These are phyloP conservation scores for Beauveria sp. DNA, from an alignment of 2,329 filamentous ascomycete genomes.

Conservation along the genomic window DNA sequence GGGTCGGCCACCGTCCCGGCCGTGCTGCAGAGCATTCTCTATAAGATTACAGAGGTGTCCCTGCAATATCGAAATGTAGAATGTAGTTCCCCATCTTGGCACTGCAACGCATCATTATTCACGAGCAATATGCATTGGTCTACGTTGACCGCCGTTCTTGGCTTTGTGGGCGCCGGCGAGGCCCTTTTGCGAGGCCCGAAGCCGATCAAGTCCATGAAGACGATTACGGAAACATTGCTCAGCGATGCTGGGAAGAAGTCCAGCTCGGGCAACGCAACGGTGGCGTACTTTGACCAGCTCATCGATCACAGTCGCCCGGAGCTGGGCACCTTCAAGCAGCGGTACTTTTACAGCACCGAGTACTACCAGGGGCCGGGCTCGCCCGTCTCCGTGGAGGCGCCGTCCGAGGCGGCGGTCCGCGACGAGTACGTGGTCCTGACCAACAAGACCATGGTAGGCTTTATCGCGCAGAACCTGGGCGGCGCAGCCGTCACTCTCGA, in stretches of 20 bases:
- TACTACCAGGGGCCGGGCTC: constrained; percentile 69
- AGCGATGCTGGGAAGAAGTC: neutral
- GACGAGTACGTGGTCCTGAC: constrained; percentile 57
- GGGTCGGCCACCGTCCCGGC: neutral
- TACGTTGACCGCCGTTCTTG: neutral
- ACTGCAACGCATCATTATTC: neutral
- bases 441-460: constrained; percentile 57
- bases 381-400: constrained; percentile 61
- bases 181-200: neutral
- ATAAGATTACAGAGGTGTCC: neutral
- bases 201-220: neutral
- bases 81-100: neutral
- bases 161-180: neutral
- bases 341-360: constrained; percentile 73
- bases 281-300: constrained; percentile 40
- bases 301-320: constrained; percentile 50
- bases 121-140: neutral
- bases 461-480: constrained; percentile 57
- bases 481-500: constrained; percentile 67
- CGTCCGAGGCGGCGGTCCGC: constrained; percentile 56
- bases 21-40: neutral
- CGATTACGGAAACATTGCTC: neutral
- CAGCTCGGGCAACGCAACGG: neutral
- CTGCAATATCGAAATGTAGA: neutral
- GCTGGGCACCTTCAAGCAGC: constrained; percentile 56